Percentiles rank a stretch among this genome's conserved stretches.
Conservation (phyloP, 2,329 filamentous ascomycete species). For the Neoscytalidium dimidiatum region DNA sequence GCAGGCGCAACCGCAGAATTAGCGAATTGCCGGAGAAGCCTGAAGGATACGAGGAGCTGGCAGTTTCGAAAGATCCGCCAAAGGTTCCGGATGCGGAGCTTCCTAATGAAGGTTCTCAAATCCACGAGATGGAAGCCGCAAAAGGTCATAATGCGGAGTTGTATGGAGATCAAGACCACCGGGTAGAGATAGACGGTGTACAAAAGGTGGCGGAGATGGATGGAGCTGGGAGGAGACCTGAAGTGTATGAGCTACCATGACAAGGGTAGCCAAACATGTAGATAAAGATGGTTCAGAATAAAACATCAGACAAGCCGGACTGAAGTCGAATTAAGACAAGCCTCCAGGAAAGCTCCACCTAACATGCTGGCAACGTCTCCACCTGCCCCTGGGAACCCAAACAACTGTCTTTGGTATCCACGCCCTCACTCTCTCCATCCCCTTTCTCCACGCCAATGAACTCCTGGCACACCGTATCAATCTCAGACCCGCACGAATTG, state of each 20-base stretch:
- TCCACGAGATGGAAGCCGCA: neutral
- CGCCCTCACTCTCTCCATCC: slow-evolving; percentile 24
- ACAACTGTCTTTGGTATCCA: neutral
- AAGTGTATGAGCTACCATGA: neutral
- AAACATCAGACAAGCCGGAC: no score
- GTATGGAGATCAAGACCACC: neutral
- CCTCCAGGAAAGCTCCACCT: no score
- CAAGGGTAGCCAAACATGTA: no score
- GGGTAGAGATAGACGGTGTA: neutral
- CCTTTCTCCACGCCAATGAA: slow-evolving; percentile 29
- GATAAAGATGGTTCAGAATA: no score
- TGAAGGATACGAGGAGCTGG: neutral
- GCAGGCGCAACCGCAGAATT: neutral
- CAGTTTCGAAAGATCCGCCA: neutral
- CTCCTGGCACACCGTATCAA: slow-evolving; percentile 27
- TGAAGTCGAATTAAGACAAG: no score
- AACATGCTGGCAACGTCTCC: neutral
- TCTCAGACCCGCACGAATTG: slow-evolving; percentile 37
- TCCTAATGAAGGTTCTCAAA: neutral
- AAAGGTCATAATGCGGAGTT: neutral
- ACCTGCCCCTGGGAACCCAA: neutral
- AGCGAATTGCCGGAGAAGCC: neutral
- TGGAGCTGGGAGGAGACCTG: neutral
- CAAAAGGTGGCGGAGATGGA: neutral
- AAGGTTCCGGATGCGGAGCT: neutral